Evolutionary conservation across 495 filamentous ascomycete species (phyloP).

Genomic region (Penicillium atrosanguineum): DNA sequence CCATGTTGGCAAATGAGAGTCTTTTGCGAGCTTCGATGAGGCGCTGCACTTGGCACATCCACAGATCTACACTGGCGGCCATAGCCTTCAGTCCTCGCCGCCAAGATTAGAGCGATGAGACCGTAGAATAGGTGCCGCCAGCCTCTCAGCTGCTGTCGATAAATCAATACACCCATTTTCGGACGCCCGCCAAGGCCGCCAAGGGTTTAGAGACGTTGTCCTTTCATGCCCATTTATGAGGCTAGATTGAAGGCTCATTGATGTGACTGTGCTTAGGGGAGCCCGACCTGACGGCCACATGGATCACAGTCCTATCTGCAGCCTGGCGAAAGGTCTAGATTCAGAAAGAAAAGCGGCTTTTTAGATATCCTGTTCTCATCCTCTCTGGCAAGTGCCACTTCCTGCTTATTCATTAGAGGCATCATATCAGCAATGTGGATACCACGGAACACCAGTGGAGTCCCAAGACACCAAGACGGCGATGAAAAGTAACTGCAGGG

Average conservation of each 20-base stretch:
- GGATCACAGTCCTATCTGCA: neutral
- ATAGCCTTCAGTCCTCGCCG: neutral
- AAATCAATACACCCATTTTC: conserved; percentile 3
- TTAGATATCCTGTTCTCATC: neutral
- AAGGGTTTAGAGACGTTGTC: neutral
- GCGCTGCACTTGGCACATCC: conserved; percentile 5
- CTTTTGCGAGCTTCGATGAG: neutral
- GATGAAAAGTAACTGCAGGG: neutral
- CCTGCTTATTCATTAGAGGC: neutral
- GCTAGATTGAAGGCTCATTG: neutral
- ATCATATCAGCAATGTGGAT: neutral
- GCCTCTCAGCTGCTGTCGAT: conserved; percentile 9
- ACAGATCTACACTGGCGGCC: conserved; percentile 3
- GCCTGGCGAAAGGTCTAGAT: neutral
- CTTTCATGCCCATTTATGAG: neutral
- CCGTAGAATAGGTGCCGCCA: neutral
- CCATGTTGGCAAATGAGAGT: neutral
- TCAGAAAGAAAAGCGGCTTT: neutral
- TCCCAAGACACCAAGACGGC: conserved; percentile 3
- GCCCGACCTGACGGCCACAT: neutral
- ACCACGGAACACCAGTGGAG: conserved; percentile 9
- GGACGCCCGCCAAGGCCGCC: conserved; percentile 6
- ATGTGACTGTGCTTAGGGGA: neutral
- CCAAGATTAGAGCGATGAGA: neutral
- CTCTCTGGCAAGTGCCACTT: neutral